These are phyloP conservation scores for Infundibulicybe gibba DNA, from an alignment of 768 basidiomycete species.

Conservation along the genomic window DNA sequence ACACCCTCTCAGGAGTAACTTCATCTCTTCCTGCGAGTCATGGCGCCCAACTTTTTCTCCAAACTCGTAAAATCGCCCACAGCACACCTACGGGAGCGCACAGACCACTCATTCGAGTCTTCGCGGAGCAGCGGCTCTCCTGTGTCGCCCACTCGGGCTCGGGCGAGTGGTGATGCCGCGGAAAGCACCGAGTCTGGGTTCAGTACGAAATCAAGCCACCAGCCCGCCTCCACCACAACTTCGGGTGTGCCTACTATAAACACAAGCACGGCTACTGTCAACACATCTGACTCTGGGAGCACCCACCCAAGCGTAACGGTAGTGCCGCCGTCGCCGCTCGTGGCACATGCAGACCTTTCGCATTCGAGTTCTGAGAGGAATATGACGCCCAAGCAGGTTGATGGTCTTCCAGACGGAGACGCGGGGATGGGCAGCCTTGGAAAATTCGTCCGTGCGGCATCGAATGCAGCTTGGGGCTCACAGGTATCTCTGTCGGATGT, in stretches of 20 bases:
- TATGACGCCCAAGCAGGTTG: constrained; percentile 13
- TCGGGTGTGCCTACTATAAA: constrained; percentile 4
- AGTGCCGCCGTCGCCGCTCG: constrained; percentile 40
- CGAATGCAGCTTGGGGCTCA: constrained; percentile 15
- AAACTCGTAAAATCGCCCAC: constrained; percentile 32
- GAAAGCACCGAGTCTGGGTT: constrained; percentile 7
- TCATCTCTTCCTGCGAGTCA: constrained; percentile 4
- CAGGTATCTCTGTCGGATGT: constrained; percentile 5
- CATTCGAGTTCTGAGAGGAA: constrained; percentile 20
- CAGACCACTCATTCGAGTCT: constrained; percentile 22
- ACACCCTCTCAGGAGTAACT: no score
- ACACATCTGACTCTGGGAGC: constrained; percentile 25
- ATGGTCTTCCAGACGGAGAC: constrained; percentile 9
- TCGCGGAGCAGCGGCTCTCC: constrained; percentile 7
- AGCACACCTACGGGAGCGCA: constrained; percentile 23
- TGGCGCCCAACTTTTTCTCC: constrained; percentile 35
- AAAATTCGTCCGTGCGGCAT: constrained; percentile 10
- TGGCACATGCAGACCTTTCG: constrained; percentile 19
- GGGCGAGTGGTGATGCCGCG: constrained; percentile 10
- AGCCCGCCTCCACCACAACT: constrained; percentile 3
- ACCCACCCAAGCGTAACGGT: constrained; percentile 40
- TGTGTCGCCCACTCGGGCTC: background rate
- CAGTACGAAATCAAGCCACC: constrained; percentile 1
- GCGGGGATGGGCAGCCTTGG: constrained; percentile 13
- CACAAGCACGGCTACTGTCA: constrained; percentile 12